Evolutionary conservation across 192 early-diverging fungal genomes (phyloP), one percentile per base, ranked within the genome.

Genomic region (Backusella tuberculispora): DNA sequence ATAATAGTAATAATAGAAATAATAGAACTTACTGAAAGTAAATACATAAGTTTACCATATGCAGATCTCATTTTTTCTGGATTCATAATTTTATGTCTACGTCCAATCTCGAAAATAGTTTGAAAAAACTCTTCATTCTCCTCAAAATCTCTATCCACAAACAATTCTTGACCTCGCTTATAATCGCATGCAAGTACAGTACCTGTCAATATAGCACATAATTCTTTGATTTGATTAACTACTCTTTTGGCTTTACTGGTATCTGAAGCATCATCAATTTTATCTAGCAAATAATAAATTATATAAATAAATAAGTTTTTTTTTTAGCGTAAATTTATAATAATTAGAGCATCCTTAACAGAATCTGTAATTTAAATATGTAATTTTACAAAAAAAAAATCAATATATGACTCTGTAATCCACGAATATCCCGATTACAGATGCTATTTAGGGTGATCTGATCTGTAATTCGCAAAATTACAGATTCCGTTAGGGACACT

Each of bases 21-120:
- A 19, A 41, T 17, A 45, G 48, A 26, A 63, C 73, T 78, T 77
- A 87, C 86, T 78, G 87, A 85, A 63, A 99, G 86, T 81, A 99
- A 71, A 83, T 96, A 98, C 88, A 98, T 92, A 64, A 99, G 84
- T 80, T 99, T 99, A 60, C 98, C 98, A 79, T 99, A 99, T 26
- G 94, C 93, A 69, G 88, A 85, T 69, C 98, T 87, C 96, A 99
- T 98, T 81, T 97, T 96, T 78, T 99, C 98, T 0, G 98, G 98
- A 75, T 95, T 94, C 92, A 93, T 94, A 78, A 95, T 92, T 83
- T 95, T 95, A 79, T 95, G 92, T 48, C 80, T 74, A 69, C 94
- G 85, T 29, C 88, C 88, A 80, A 89, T 86, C 73, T 89, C 88
- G 71, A 89, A 89, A 19, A 95, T 86, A 43, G 83, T 84, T 71